phyloP scores from a whole-genome alignment of 2,329 filamentous ascomycete genomes.

The Fusarium vanettenii region DNA sequence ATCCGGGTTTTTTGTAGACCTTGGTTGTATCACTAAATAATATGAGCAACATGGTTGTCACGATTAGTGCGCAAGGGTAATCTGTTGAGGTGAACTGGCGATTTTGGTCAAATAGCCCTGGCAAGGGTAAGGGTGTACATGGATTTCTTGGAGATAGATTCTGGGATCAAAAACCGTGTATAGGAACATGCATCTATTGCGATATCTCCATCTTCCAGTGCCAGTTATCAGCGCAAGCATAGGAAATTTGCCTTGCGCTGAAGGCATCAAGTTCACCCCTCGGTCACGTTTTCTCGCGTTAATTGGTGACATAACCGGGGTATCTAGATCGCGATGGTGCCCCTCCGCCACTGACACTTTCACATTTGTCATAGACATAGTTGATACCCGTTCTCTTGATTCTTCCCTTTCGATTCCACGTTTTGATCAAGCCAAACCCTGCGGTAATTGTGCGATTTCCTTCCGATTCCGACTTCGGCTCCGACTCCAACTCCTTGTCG shows the following conservation, averaged over 20 bases:
- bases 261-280: background rate
- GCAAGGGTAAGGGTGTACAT: background rate
- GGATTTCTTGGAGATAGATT: background rate
- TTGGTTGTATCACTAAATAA: slow-evolving; percentile 32
- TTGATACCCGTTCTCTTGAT: background rate
- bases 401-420: background rate
- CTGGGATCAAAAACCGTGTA: background rate
- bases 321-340: slow-evolving; percentile 37
- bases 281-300: slow-evolving; percentile 48
- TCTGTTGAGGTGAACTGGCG: background rate
- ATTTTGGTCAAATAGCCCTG: background rate
- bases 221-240: background rate
- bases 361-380: background rate
- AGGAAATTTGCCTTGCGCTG: background rate
- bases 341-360: slow-evolving; percentile 41
- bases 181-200: background rate
- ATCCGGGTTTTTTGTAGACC: slow-evolving; percentile 12
- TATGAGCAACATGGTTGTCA: slow-evolving; percentile 6
- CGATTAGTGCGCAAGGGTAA: slow-evolving; percentile 16
- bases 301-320: slow-evolving; percentile 43
- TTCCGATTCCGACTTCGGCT: background rate
- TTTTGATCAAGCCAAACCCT: background rate
- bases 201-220: background rate
- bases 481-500: background rate
- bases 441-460: background rate